Evolutionary conservation across 495 filamentous ascomycete species (phyloP).

Genomic region (Podospora anserina): DNA sequence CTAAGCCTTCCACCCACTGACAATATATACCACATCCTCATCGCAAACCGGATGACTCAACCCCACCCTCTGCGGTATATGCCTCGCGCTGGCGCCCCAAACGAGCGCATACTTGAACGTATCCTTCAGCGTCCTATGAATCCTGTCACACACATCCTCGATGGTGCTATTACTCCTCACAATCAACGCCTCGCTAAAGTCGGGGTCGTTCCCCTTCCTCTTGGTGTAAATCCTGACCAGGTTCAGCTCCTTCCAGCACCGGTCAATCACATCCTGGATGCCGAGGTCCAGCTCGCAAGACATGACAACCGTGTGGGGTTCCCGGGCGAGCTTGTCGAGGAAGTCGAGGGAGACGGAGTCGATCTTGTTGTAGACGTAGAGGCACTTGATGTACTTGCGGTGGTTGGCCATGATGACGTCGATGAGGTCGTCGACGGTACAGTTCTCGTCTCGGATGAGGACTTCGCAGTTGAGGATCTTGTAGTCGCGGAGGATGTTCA

Average conservation of each 20-base stretch:
- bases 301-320: conserved; percentile 95
- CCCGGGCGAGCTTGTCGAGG: conserved; percentile 85
- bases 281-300: conserved; percentile 95
- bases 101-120: conserved; percentile 98
- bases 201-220: conserved; percentile 85
- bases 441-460: conserved; percentile 88
- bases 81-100: conserved; percentile 93
- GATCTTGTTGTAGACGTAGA: conserved; percentile 99
- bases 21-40: conserved; percentile 96
- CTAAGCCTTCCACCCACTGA: conserved; percentile 68
- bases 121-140: conserved; percentile 93
- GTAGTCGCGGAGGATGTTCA: conserved; percentile 94
- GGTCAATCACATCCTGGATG: conserved; percentile 91
- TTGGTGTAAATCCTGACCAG: conserved; percentile 96
- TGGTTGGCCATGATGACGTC: conserved; percentile 98
- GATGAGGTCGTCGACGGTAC: conserved; percentile 97
- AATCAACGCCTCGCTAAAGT: conserved; percentile 91
- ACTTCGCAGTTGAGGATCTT: conserved; percentile 98
- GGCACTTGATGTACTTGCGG: conserved; percentile 90
- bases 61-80: conserved; percentile 92
- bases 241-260: conserved; percentile 91
- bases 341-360: conserved; percentile 92
- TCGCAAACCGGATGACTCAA: conserved; percentile 82
- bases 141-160: conserved; percentile 95
- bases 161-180: conserved; percentile 83